A percentile compares a stretch with the other conserved stretches of the same genome.
phyloP scores from a whole-genome alignment of 768 basidiomycete genomes.

The Galerina sulciceps region DNA sequence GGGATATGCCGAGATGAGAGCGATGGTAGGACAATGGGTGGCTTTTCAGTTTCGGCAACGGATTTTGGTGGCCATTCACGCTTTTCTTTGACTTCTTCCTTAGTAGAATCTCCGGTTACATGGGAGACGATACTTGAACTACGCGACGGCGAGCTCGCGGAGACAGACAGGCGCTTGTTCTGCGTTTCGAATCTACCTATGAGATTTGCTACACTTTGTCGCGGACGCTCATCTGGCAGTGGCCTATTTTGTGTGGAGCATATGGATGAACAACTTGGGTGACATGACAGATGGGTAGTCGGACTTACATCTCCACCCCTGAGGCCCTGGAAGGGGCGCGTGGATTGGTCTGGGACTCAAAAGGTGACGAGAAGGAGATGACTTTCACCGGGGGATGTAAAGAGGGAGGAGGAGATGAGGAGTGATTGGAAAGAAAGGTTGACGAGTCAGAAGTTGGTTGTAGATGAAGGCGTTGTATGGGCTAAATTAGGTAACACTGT shows the following conservation, averaged over 20 bases:
- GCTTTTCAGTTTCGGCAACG: slow-evolving; percentile 34
- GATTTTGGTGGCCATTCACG: slow-evolving; percentile 78
- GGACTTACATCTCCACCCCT: slow-evolving; percentile 37
- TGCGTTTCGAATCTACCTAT: slow-evolving; percentile 89
- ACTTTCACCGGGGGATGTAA: not conserved
- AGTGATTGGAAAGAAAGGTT: slow-evolving; percentile 15
- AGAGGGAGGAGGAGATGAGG: not conserved
- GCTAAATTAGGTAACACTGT: slow-evolving; percentile 24
- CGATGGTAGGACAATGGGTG: slow-evolving; percentile 39
- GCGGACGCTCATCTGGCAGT: slow-evolving; percentile 86
- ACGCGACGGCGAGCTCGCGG: slow-evolving; percentile 45
- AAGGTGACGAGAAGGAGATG: not conserved
- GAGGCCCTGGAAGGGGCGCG: slow-evolving; percentile 3
- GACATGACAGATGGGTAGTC: slow-evolving; percentile 17
- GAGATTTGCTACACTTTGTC: slow-evolving; percentile 87
- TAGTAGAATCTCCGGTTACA: slow-evolving; percentile 62
- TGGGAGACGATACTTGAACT: slow-evolving; percentile 74
- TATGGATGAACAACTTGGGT: slow-evolving; percentile 21
- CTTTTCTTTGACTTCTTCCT: slow-evolving; percentile 71
- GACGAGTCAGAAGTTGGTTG: slow-evolving; percentile 11
- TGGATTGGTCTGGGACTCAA: not conserved
- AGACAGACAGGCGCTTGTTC: slow-evolving; percentile 62
- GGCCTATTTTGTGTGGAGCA: slow-evolving; percentile 54
- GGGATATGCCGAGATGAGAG: slow-evolving; percentile 39
- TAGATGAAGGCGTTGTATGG: slow-evolving; percentile 13